These are phyloP conservation scores for Bipolaris sorokiniana DNA, from an alignment of 2,329 filamentous ascomycete genomes.

Conservation along the genomic window DNA sequence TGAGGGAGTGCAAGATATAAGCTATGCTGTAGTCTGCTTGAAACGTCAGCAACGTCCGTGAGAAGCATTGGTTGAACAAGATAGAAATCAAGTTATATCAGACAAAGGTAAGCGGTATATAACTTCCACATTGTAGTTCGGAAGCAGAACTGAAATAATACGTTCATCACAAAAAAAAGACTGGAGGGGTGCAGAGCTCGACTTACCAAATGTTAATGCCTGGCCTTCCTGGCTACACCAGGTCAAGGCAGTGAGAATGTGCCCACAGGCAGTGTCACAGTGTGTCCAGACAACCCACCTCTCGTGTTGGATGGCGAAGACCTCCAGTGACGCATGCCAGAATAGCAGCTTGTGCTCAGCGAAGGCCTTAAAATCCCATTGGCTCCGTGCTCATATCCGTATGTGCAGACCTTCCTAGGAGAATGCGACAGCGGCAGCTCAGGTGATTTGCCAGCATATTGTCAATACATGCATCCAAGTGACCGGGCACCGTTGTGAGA, in stretches of 20 bases:
- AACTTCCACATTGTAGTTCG: constrained; percentile 64
- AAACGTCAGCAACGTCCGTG: constrained; percentile 25
- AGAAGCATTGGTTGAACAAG: constrained; percentile 5
- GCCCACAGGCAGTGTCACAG: not conserved
- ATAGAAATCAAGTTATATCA: constrained; percentile 44
- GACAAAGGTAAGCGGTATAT: constrained; percentile 64
- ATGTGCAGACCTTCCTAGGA: not conserved
- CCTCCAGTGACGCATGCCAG: not conserved
- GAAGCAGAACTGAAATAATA: constrained; percentile 67
- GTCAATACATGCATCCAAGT: not conserved
- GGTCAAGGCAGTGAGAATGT: not conserved
- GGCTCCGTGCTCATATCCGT: not conserved
- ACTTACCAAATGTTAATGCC: constrained; percentile 23
- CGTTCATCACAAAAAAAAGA: constrained; percentile 44
- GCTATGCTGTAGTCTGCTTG: constrained; percentile 3
- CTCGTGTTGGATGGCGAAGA: not conserved
- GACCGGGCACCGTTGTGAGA: not conserved
- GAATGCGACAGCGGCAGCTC: too few relatives aligned
- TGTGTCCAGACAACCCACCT: not conserved
- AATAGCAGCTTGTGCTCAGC: not conserved
- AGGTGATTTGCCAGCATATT: not conserved
- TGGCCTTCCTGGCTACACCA: not conserved
- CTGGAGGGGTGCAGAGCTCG: not conserved
- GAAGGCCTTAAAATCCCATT: not conserved
- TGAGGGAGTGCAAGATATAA: not conserved